phyloP scores from a whole-genome alignment of 2,329 filamentous ascomycete species.

The Epichloe brachyelytri region DNA sequence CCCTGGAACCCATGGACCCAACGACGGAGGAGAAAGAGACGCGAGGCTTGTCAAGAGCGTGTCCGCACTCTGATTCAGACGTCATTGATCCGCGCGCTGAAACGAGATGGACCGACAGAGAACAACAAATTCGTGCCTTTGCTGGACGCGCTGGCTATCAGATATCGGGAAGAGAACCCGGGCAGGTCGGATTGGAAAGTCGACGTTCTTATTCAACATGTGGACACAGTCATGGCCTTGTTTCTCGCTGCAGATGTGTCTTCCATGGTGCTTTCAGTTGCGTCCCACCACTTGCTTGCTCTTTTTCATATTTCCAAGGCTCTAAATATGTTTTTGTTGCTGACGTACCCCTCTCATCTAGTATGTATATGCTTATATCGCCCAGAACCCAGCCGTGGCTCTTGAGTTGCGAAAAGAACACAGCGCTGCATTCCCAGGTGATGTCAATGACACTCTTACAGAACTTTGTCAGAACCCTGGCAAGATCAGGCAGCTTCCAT shows the following conservation, averaged over 20 bases:
- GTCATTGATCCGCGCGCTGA: not conserved
- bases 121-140: not conserved
- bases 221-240: slow-evolving; percentile 2
- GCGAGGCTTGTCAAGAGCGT: not conserved
- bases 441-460: not conserved
- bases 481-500: not conserved
- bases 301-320: not conserved
- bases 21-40: not conserved
- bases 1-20: not conserved
- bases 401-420: slow-evolving; percentile 1
- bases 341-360: not conserved
- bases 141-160: not conserved
- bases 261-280: slow-evolving; percentile 3
- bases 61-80: not conserved
- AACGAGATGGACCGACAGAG: not conserved
- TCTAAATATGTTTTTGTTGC: not conserved
- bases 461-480: not conserved
- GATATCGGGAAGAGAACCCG: not conserved
- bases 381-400: slow-evolving; percentile 1
- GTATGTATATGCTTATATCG: slow-evolving; percentile 1
- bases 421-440: not conserved
- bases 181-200: not conserved
- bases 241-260: slow-evolving; percentile 2
- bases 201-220: not conserved
- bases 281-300: not conserved